Evolutionary conservation across 164 flowering plant species (phyloP), one percentile per base, ranked within the genome.

Genomic region (Magnolia kwangsiensis): DNA sequence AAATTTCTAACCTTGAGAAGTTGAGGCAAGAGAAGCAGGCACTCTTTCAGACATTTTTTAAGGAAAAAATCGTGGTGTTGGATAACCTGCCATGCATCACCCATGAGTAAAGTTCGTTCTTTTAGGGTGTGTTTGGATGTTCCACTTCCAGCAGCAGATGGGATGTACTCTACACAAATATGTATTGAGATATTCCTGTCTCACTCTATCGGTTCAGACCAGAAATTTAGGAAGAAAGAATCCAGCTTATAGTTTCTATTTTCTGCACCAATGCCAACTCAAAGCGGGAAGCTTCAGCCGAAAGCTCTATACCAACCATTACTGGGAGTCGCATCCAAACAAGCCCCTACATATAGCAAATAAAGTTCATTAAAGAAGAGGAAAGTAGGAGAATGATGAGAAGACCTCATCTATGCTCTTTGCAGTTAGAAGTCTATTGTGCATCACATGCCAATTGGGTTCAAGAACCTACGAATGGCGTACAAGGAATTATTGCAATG

Each of bases 361-460:
- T 59, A n/a, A 73, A 73, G 50, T 63, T 45, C 8, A 51, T 11
- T 16, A 2, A 45, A 45, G 72, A 8, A 69, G 6, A 69, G 23
- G n/a, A 24, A 37, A 8, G 10, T 10, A 24, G 19, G 61, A 68
- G 29, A 69, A 67, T 18, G 51, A 75, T 59, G 51, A 18, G 16
- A 76, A 79, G 8, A 94, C 99, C 98, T 96, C 98, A 79, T 94
- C 98, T 77, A 96, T 90, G 85, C 98, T 96, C 84, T 88, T 94
- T 73, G 97, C 96, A 69, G 87, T 85, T 78, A 87, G 92, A 84
- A 96, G 90, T 81, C 90, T 86, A 81, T 78, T 81, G 70, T 90
- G 90, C 98, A 96, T 90, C 77, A 90, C 84, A 77, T 94, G 98
- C 98, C 98, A 96, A 82, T 94, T 94, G 55, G 98, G 98, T 83